Percentiles rank a stretch among this genome's conserved stretches.
These are phyloP conservation scores for Musa itinerans DNA, from an alignment of 176 grass and related monocot genomes.

Conservation along the genomic window DNA sequence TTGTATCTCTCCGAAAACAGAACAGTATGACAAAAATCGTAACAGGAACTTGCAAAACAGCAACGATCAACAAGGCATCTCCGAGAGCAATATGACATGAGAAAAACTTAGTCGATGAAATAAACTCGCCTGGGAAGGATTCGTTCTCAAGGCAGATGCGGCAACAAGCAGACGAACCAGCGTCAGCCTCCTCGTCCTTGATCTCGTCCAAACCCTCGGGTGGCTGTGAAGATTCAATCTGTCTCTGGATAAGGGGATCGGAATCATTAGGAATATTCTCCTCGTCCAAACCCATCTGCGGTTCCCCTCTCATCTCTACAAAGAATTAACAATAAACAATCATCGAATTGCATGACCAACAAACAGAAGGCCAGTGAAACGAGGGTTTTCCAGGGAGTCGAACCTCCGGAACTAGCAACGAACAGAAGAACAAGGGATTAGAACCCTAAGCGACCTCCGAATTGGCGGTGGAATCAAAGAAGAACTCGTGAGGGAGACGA, in stretches of 20 bases:
- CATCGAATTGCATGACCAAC: background rate
- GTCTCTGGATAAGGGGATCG: constrained; percentile 35
- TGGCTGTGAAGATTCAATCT: constrained; percentile 6
- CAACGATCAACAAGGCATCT: background rate
- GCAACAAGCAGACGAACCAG: constrained; percentile 59
- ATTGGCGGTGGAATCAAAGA: background rate
- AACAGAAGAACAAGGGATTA: background rate
- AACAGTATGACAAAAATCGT: background rate
- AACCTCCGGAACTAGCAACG: background rate
- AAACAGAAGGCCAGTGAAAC: background rate
- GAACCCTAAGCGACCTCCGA: background rate
- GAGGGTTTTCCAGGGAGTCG: background rate
- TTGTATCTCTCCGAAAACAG: background rate
- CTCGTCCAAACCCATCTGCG: constrained; percentile 19
- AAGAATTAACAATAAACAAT: background rate
- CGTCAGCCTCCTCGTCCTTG: constrained; percentile 61
- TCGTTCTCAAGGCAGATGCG: constrained; percentile 85
- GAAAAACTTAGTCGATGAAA: background rate
- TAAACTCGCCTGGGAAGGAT: constrained; percentile 47
- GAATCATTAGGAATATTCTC: constrained; percentile 27
- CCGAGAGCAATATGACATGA: no score
- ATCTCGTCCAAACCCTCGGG: constrained; percentile 41
- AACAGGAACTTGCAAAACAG: constrained; percentile 2
- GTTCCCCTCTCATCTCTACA: background rate
- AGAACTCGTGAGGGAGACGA: background rate